Evolutionary conservation across 164 flowering plant species (phyloP).

Genomic region (Vitis riparia): DNA sequence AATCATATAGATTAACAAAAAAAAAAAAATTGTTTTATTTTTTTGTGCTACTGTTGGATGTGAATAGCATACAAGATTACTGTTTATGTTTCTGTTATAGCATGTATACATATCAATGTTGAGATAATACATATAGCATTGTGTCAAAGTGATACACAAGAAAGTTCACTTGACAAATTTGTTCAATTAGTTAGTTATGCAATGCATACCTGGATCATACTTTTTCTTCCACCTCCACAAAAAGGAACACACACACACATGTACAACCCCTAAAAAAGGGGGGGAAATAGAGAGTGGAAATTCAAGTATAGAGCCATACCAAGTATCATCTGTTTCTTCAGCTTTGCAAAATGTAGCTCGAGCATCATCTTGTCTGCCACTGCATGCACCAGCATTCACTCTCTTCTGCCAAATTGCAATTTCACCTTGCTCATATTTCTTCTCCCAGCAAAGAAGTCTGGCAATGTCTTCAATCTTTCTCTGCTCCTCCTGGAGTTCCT

Average conservation of each 20-base stretch:
- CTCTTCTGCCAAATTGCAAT: slow-evolving; percentile 84
- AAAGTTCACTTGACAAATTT: too few relatives aligned
- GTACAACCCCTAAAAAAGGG: not conserved
- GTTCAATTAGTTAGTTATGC: too few relatives aligned
- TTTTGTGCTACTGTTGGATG: too few relatives aligned
- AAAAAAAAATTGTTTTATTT: too few relatives aligned
- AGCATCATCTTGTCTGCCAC: slow-evolving; percentile 42
- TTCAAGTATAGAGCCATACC: slow-evolving; percentile 43
- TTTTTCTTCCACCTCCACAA: not conserved
- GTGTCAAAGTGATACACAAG: too few relatives aligned
- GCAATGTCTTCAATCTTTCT: slow-evolving; percentile 76
- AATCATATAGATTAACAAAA: too few relatives aligned
- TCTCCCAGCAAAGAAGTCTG: slow-evolving; percentile 83
- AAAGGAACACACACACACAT: not conserved
- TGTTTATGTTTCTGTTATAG: too few relatives aligned
- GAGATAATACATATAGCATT: too few relatives aligned
- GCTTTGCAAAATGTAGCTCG: slow-evolving; percentile 48
- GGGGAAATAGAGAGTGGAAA: not conserved
- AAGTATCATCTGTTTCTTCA: slow-evolving; percentile 61
- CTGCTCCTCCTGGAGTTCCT: slow-evolving; percentile 80
- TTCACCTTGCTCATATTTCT: slow-evolving; percentile 68
- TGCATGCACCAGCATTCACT: slow-evolving; percentile 56
- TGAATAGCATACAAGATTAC: too few relatives aligned
- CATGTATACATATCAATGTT: too few relatives aligned
- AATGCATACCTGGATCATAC: too few relatives aligned